Conservation (phyloP, 2,329 filamentous ascomycete genomes). For the Sarocladiaceae sp. region DNA sequence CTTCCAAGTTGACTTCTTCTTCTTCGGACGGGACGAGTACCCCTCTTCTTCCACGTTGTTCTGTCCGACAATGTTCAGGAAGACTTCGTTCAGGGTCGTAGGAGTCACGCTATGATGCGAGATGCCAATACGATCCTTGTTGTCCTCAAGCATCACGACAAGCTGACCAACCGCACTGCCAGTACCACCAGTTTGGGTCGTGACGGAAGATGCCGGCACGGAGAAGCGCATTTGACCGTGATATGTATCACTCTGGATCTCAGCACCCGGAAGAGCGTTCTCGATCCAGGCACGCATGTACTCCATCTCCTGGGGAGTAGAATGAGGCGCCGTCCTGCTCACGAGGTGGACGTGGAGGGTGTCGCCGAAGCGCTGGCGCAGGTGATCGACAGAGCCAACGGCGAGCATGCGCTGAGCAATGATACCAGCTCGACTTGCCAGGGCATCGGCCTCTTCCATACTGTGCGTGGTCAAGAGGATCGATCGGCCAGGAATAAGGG, state of each 20-base stretch:
- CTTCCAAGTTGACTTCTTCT: constrained; percentile 19
- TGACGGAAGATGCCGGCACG: constrained; percentile 18
- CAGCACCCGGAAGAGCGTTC: constrained; percentile 50
- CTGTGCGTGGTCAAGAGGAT: constrained; percentile 70
- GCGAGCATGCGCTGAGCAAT: constrained; percentile 76
- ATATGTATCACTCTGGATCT: constrained; percentile 55
- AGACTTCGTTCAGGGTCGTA: constrained; percentile 83
- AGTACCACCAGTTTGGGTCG: constrained; percentile 14
- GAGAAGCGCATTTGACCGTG: constrained; percentile 23
- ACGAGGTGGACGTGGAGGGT: constrained; percentile 72
- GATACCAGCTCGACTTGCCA: constrained; percentile 61
- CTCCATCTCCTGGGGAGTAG: constrained; percentile 57
- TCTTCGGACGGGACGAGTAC: constrained; percentile 24
- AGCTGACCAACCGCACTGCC: constrained; percentile 55
- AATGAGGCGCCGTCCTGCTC: constrained; percentile 63
- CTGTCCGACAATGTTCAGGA: constrained; percentile 69
- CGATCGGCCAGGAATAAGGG: constrained; percentile 58
- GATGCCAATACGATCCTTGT: constrained; percentile 59
- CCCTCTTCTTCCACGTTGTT: constrained; percentile 70
- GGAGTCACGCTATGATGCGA: constrained; percentile 77
- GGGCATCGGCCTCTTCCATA: constrained; percentile 75
- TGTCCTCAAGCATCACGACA: constrained; percentile 63
- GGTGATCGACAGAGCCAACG: constrained; percentile 60
- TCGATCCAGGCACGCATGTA: constrained; percentile 57
- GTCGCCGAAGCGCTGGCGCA: constrained; percentile 66